Evolutionary conservation across 495 filamentous ascomycete species (phyloP), one percentile per base, ranked within the genome.

Genomic region (Talaromyces proteolyticus): DNA sequence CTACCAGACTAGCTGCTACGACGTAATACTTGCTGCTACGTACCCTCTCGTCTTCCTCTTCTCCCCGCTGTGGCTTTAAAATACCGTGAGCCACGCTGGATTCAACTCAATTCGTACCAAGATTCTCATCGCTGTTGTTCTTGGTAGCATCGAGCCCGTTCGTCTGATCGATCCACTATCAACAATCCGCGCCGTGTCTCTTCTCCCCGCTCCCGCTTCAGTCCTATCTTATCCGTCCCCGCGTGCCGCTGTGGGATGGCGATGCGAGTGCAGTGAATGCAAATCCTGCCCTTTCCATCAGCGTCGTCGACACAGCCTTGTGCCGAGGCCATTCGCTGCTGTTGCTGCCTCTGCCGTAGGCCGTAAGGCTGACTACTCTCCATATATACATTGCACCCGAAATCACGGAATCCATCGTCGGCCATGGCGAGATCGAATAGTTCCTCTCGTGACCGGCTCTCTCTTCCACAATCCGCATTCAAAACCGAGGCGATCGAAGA

Each of bases 401-500:
- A 34, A 8, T 4, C 29, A 34, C 8, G 8, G 14, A 34, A 14
- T 14, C 29, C 8, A 34, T 34, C 29, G 29, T 34, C 29, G 8
- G 29, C 29, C 29, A 34, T 34, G 29, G 29, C 8, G 8, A 34
- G 8, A 10, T 14, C 29, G 8, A 14, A 14, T 14, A 34, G 29
- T 34, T 14, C 47, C 22, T n/a, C n/a, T n/a, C 47, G 40, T 14
- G 36, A 49, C 7, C 29, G 38, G 18, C 47, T 49, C 20, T 14
- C 22, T 49, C 38, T 41, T 41, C 47, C 47, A 20, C 49, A 20
- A 16, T 51, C 40, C 22, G 40, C 54, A 19, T 53, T 55, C 42
- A 52, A 49, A 10, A 59, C 65, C 29, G 52, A 49, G 14, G 57
- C 57, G 44, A 49, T 55, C 26, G 53, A 57, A 29, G 68, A 74